Conservation (phyloP, 768 basidiomycete species). For the Russula brevipes region DNA sequence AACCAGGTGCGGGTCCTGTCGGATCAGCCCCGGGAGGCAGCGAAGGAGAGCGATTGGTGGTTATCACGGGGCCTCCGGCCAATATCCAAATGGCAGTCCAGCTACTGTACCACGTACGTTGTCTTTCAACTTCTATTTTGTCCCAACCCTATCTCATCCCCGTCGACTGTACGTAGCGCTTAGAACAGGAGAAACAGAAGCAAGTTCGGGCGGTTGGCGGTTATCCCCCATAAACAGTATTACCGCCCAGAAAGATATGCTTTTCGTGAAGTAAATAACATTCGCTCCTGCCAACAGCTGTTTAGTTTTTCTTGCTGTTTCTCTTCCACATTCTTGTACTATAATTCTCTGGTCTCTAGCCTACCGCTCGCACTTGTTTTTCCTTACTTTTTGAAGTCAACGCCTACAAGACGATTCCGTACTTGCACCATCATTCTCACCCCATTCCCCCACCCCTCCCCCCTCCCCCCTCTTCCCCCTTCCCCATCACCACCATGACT, state of each 20-base stretch:
- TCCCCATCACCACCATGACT: not conserved
- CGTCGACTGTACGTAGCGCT: conserved; percentile 43
- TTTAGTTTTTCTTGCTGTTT: conserved; percentile 4
- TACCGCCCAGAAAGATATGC: conserved; percentile 14
- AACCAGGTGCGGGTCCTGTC: conserved; percentile 77
- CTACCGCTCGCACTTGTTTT: not conserved
- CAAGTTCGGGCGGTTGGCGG: conserved; percentile 43
- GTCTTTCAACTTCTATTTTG: not conserved
- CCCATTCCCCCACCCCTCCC: not conserved
- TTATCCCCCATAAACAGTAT: conserved; percentile 16
- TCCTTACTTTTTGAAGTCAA: conserved; percentile 5
- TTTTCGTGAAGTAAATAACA: not conserved
- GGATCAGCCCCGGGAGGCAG: conserved; percentile 66
- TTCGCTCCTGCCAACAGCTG: not conserved
- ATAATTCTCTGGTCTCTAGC: conserved; percentile 2
- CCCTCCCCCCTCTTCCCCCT: not conserved
- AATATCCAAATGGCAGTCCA: conserved; percentile 98
- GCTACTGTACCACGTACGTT: conserved; percentile 75
- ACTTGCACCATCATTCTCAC: not conserved
- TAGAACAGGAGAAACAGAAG: conserved; percentile 89
- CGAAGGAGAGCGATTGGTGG: conserved; percentile 88
- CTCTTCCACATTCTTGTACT: conserved; percentile 3
- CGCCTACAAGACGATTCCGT: conserved; percentile 4
- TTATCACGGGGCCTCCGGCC: conserved; percentile 90
- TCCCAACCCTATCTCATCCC: not conserved